phyloP scores from a whole-genome alignment of 139 green algal genomes.

The Dunaliella sp. region DNA sequence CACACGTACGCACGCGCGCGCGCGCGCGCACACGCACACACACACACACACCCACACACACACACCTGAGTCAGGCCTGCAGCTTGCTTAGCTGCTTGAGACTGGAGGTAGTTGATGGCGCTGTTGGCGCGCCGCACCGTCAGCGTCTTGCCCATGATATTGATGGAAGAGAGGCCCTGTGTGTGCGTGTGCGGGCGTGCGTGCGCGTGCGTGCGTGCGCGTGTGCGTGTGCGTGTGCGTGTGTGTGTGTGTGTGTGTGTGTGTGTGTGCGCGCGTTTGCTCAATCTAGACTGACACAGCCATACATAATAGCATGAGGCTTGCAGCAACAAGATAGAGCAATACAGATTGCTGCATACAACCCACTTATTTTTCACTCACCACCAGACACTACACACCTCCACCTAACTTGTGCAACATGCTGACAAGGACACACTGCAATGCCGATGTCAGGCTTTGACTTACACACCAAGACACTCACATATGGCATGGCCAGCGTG shows the following conservation, averaged over 20 bases:
- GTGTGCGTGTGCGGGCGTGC: not conserved
- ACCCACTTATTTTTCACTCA: too few relatives aligned
- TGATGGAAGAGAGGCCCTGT: constrained; percentile 32
- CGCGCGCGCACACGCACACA: not conserved
- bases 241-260: not conserved
- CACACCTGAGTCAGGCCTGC: not conserved
- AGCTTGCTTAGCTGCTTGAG: constrained; percentile 6
- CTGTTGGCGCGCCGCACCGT: constrained; percentile 30
- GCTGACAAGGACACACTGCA: too few relatives aligned
- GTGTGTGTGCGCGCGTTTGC: not conserved
- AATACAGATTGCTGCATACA: too few relatives aligned
- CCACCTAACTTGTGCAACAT: too few relatives aligned
- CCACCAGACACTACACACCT: too few relatives aligned
- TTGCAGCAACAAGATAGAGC: too few relatives aligned
- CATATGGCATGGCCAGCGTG: too few relatives aligned
- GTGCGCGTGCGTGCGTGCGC: not conserved
- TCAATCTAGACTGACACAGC: too few relatives aligned
- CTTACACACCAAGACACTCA: too few relatives aligned
- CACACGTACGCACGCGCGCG: too few relatives aligned
- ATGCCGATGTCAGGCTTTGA: too few relatives aligned
- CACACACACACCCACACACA: not conserved
- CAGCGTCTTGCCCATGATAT: constrained; percentile 27
- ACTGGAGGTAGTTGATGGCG: constrained; percentile 12
- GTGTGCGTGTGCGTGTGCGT: not conserved
- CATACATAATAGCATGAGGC: too few relatives aligned